phyloP scores from a whole-genome alignment of 331 rosid species.

The Acacia pycnantha region DNA sequence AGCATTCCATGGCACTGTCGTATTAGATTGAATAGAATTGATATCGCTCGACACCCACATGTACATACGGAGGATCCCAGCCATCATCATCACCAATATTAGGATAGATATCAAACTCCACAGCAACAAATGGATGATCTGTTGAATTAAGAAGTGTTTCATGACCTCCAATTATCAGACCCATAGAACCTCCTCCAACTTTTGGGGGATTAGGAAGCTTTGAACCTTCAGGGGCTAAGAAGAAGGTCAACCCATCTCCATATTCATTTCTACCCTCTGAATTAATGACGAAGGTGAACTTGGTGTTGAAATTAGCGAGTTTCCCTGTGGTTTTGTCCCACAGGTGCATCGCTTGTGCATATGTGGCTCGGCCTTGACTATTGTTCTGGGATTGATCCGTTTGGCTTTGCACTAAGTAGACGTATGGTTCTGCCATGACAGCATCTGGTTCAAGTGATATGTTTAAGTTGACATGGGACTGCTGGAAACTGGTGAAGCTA shows the following conservation, averaged over 20 bases:
- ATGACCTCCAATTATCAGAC: too few species aligned
- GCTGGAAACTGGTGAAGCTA: constrained; percentile 20
- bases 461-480: too few species aligned
- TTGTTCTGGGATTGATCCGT: too few species aligned
- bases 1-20: constrained; percentile 26
- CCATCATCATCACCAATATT: too few species aligned
- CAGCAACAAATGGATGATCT: constrained; percentile 24
- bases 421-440: too few species aligned
- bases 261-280: rapidly evolving
- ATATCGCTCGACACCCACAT: neutral
- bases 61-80: neutral
- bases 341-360: constrained; percentile 26
- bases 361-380: constrained; percentile 43
- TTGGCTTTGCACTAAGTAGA: too few species aligned
- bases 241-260: neutral
- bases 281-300: constrained; percentile 35
- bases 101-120: constrained; percentile 36
- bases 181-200: neutral
- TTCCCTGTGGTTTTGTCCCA: constrained; percentile 38
- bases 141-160: too few species aligned
- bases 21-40: neutral
- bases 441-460: too few species aligned
- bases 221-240: neutral
- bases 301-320: constrained; percentile 40
- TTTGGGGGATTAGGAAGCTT: neutral